Base-by-base conservation (phyloP, 176 grass and related monocot species). In the Calamus simplicifolius region DNA sequence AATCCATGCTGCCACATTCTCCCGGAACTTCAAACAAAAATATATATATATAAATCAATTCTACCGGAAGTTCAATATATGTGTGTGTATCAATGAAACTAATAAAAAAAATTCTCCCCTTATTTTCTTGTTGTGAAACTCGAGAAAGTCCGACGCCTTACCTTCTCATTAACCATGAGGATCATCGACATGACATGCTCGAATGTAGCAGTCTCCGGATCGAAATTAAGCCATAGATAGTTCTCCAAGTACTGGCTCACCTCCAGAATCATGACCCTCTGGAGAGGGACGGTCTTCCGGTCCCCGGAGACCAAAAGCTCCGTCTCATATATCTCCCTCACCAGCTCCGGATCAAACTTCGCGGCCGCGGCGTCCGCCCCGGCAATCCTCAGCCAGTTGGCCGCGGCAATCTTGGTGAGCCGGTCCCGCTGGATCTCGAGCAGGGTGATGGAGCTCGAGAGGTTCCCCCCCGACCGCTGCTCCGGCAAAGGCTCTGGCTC, bases 161-260 rank as follows among this genome's bases (percentile, higher is more conserved):
- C 85, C 90, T 98, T 98, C 69, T 98, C 87, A 64, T 92, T 98
- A 29, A 98, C 81, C 93, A 98, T 98, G 66, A 98, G 81, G 31
- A 98, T 78, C 63, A 98, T 98, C 56, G 88, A 98, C 84, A 92
- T 98, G 5, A 89, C 75, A 49, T 98, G 93, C 81, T 98, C 81
- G 25, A 98, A 98, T 55, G 78, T 89, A 1, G 93, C 66, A 8
- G 29, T 27, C 5, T 70, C 62, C 2, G 84, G 73, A 64, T 92
- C 67, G 52, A 98, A 98, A 73, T 98, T 83, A 5, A 87, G 88
- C 88, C 88, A 98, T n/a, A 98, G 84, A 73, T 98, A 98, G 70
- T 92, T 98, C 81, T 98, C 93, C 51, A 92, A 75, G 84, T 98
- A 98, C 79, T 98, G 87, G 62, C 87, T 98, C 66, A 98, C 93